phyloP scores from a whole-genome alignment of 2,329 filamentous ascomycete species.

The Aurifilum marmelostoma region DNA sequence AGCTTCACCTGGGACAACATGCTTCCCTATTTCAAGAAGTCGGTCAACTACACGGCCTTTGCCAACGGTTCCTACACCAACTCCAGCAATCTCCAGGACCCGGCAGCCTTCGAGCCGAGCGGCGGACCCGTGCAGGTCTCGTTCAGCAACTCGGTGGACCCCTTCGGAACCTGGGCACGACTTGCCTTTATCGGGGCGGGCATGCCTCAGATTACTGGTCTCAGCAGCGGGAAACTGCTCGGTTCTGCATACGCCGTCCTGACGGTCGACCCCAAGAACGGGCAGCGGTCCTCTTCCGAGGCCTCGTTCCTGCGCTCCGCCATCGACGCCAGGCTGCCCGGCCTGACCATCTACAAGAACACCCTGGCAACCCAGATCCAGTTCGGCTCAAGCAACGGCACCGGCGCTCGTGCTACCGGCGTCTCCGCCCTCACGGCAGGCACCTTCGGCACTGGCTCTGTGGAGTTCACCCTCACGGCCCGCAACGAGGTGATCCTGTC shows the following conservation, averaged over 20 bases:
- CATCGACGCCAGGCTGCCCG: slow-evolving; percentile 31
- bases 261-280: slow-evolving; percentile 19
- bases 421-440: slow-evolving; percentile 19
- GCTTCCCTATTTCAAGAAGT: slow-evolving; percentile 24
- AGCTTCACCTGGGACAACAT: slow-evolving; percentile 24
- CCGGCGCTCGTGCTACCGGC: slow-evolving; percentile 4
- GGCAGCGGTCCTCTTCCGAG: slow-evolving; percentile 21
- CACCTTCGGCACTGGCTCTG: slow-evolving; percentile 18
- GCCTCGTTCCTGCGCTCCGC: slow-evolving; percentile 30
- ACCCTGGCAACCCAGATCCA: slow-evolving; percentile 7
- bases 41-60: slow-evolving; percentile 13
- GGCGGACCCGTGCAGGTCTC: slow-evolving; percentile 25
- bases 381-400: slow-evolving; percentile 1
- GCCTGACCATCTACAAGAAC: slow-evolving; percentile 18
- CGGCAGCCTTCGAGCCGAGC: slow-evolving; percentile 7
- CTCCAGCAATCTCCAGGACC: slow-evolving; percentile 19
- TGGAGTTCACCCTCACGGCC: slow-evolving; percentile 20
- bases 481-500: slow-evolving; percentile 46
- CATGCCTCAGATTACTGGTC: slow-evolving; percentile 18
- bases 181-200: slow-evolving; percentile 18
- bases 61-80: slow-evolving; percentile 23
- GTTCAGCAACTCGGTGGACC: slow-evolving; percentile 23
- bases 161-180: slow-evolving; percentile 21
- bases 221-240: slow-evolving; percentile 23
- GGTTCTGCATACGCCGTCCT: slow-evolving; percentile 19